Percentiles rank a stretch among this genome's conserved stretches.
Conservation (phyloP, 805 yeast species). For the Yamadazyma philogaea region DNA sequence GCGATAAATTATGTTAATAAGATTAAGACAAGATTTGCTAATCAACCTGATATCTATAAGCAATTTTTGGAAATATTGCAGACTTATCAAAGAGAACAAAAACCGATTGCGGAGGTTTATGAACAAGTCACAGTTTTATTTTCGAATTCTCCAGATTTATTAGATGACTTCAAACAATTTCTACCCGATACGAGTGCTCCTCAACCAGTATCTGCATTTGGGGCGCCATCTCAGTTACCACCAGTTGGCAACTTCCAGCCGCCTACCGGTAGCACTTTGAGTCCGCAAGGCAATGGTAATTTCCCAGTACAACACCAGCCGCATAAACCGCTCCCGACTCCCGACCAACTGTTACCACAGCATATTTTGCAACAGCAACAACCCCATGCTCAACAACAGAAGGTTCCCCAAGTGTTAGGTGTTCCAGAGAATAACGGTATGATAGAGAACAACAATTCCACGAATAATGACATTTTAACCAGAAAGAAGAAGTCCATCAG, state of each 20-base stretch:
- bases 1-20: constrained; percentile 96
- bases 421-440: constrained; percentile 4
- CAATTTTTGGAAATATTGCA: constrained; percentile 91
- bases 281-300: constrained; percentile 13
- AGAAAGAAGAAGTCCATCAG: constrained; percentile 21
- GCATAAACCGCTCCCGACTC: constrained; percentile 1
- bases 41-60: constrained; percentile 94
- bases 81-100: constrained; percentile 93
- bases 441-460: background rate
- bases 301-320: constrained; percentile 16
- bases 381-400: constrained; percentile 12
- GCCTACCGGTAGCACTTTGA: constrained; percentile 33
- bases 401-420: background rate
- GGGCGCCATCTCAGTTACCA: constrained; percentile 57
- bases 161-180: constrained; percentile 93
- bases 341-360: constrained; percentile 16
- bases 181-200: constrained; percentile 68
- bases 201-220: constrained; percentile 19
- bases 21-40: constrained; percentile 88
- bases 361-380: constrained; percentile 12
- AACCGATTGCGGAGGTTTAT: constrained; percentile 93
- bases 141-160: constrained; percentile 88
- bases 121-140: constrained; percentile 87
- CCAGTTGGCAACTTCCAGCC: constrained; percentile 90
- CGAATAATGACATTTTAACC: constrained; percentile 5